Evolutionary conservation across 192 early-diverging fungal genomes (phyloP).

Genomic region (Gaertneriomyces semiglobifer): DNA sequence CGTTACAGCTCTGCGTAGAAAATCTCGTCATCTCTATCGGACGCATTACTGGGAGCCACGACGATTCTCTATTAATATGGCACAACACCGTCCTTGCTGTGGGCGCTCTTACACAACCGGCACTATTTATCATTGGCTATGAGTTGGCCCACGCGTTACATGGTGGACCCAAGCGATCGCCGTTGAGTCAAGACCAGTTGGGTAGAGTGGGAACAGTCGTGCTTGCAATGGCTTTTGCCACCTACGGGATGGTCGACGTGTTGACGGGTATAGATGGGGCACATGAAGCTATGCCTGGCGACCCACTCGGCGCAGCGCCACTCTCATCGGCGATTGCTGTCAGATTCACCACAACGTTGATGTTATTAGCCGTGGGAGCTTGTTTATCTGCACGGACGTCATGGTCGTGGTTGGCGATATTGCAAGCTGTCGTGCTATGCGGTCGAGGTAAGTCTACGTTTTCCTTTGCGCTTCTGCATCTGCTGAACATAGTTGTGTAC

Average conservation of each 20-base stretch:
- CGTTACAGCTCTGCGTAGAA: too few relatives aligned
- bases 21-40: too few relatives aligned
- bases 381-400: slow-evolving; percentile 10
- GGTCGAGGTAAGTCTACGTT: slow-evolving; percentile 2
- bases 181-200: slow-evolving; percentile 7
- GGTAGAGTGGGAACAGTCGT: neutral
- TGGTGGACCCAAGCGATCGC: slow-evolving; percentile 2
- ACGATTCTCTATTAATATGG: too few relatives aligned
- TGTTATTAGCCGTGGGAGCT: neutral
- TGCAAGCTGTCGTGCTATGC: slow-evolving; percentile 5
- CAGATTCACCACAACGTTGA: neutral
- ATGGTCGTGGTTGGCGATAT: slow-evolving; percentile 8
- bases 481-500: too few relatives aligned
- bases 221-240: neutral
- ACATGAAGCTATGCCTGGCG: neutral
- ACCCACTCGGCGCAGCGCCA: neutral
- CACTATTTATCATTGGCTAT: slow-evolving; percentile 7
- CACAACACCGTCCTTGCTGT: neutral
- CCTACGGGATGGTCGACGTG: slow-evolving; percentile 1
- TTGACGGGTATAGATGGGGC: too few relatives aligned
- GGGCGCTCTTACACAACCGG: slow-evolving; percentile 2
- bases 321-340: neutral
- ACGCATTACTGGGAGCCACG: too few relatives aligned
- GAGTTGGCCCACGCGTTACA: slow-evolving; percentile 9
- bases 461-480: neutral